Evolutionary conservation across 306 rosid genomes (phyloP), one percentile per base, ranked within the genome.

Genomic region (Herpetospermum pedunculosum): DNA sequence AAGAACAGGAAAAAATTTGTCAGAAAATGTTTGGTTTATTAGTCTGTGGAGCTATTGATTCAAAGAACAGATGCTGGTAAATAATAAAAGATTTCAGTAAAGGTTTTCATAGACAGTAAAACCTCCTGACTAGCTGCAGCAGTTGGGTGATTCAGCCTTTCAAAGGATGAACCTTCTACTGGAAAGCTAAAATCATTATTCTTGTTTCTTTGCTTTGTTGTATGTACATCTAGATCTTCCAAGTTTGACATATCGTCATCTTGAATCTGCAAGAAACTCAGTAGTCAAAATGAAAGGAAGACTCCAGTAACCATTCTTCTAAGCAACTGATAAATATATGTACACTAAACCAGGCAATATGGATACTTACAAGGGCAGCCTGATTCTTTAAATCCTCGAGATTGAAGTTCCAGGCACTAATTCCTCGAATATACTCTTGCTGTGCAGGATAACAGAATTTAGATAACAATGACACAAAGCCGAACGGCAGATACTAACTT

Each of bases 351-450:
- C 41, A 43, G 38, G 21, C 25, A 67, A 67, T 25, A 18, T 69
- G 65, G 40, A 46, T 76, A 84, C 96, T 89, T 89, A 94, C 99
- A 71, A 87, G 96, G 80, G 99, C 96, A 73, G 99, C 99, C 86
- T 91, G 95, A 80, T 81, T 91, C 86, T 89, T 94, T 50, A 94
- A 87, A 81, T 94, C 99, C 74, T 94, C 99, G 69, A 94, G 90
- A 81, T 91, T 94, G 81, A 94, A 94, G 84, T 94, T 91, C 99
- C 99, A 94, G 79, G 97, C 99, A 88, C 99, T 94, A 80, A 94
- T 94, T 83, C 99, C 99, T 79, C 96, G 92, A 64, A 94, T 94
- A 84, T 94, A 94, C 83, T 91, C 97, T 89, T 94, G 96, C 99
- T 94, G 95, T 48, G 65, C 26, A 62, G 49, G 70, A 55, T 63